Conservation (phyloP, 306 rosid species). For the Dalbergia cochinchinensis region DNA sequence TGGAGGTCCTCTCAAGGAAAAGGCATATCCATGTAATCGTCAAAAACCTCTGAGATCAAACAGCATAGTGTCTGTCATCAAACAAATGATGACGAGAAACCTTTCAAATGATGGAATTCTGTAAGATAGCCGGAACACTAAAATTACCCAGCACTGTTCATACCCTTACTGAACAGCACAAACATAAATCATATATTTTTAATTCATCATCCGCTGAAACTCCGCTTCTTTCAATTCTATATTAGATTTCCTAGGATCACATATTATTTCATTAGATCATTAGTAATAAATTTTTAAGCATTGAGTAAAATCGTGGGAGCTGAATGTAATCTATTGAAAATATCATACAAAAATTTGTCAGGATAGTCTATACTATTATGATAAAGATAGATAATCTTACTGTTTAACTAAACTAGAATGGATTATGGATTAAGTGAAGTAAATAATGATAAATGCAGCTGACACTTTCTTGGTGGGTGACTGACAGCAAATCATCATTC, state of each 20-base stretch:
- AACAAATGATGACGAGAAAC: slow-evolving; percentile 2
- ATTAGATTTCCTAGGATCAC: not conserved
- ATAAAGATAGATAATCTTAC: not conserved
- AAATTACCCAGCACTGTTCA: not conserved
- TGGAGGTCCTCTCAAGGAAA: slow-evolving; percentile 42
- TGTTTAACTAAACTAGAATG: no score
- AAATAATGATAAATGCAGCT: no score
- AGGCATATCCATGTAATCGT: not conserved
- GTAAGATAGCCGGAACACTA: not conserved
- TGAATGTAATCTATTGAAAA: no score
- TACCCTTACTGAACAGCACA: not conserved
- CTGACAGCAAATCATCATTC: no score
- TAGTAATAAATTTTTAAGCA: not conserved
- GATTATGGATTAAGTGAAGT: no score
- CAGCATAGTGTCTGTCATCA: not conserved
- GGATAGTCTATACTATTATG: not conserved
- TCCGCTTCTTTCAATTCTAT: not conserved
- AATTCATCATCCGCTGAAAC: not conserved
- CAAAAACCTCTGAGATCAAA: slow-evolving; percentile 26
- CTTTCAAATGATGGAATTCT: not conserved
- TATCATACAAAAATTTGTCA: no score
- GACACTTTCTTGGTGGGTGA: no score
- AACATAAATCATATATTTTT: not conserved
- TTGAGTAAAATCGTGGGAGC: not conserved
- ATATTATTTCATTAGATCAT: not conserved